Conservation (phyloP, 208 protist species). For the Sergeia podlipaevii region DNA sequence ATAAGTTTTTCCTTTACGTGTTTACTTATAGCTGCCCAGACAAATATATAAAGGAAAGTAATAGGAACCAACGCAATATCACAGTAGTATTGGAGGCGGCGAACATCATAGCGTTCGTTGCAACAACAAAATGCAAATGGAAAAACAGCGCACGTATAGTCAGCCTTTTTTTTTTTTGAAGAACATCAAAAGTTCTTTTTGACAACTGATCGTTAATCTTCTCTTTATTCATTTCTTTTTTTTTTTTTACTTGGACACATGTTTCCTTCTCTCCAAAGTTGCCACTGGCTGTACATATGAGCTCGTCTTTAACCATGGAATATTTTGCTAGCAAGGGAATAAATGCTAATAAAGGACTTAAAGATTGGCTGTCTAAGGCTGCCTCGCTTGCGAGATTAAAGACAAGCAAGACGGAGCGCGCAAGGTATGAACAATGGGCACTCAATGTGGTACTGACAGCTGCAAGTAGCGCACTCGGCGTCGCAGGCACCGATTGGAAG, state of each 20-base stretch:
- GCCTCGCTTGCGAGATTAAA: conserved; percentile 51
- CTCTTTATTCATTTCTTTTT: background rate
- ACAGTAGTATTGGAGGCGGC: no score
- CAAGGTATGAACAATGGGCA: conserved; percentile 67
- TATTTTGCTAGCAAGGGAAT: conserved; percentile 56
- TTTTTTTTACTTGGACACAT: background rate
- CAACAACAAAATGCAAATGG: no score
- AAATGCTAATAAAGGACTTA: conserved; percentile 29
- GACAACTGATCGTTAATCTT: no score
- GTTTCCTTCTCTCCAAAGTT: background rate
- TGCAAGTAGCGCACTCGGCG: conserved; percentile 18
- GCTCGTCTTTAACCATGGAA: conserved; percentile 24
- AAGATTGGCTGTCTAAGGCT: conserved; percentile 64
- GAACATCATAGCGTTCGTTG: no score
- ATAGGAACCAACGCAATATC: background rate
- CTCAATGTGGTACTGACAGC: conserved; percentile 54
- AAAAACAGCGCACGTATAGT: no score
- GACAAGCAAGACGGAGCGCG: conserved; percentile 21
- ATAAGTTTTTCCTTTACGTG: no score
- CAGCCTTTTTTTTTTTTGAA: no score
- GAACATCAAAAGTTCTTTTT: no score
- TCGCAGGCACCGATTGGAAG: conserved; percentile 41
- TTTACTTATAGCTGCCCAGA: no score
- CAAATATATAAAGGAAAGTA: background rate
- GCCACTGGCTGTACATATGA: no score